Evolutionary conservation across 140 eudicot genomes (phyloP).

Genomic region (Erigeron philadelphicus): DNA sequence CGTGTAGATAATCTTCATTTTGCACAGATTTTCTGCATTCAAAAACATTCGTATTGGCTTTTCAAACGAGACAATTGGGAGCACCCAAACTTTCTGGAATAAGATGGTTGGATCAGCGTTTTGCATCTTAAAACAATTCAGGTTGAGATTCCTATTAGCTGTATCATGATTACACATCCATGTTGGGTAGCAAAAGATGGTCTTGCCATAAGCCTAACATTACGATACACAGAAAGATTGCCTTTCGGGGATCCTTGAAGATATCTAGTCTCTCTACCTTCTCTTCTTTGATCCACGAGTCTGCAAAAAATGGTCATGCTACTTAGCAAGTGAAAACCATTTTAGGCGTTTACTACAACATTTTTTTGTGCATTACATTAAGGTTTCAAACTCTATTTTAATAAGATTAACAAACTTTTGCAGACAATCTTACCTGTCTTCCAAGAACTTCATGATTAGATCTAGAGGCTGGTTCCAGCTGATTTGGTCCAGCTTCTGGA

Average conservation of each 20-base stretch:
- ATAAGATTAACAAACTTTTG: neutral
- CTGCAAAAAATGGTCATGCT: slow-evolving; percentile 22
- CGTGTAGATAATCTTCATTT: neutral
- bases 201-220: slow-evolving; percentile 13
- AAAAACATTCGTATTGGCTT: neutral
- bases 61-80: neutral
- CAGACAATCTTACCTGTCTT: slow-evolving; percentile 21
- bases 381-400: too few species aligned
- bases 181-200: neutral
- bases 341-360: neutral
- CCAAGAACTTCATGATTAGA: slow-evolving; percentile 26
- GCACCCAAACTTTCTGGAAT: neutral
- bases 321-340: slow-evolving; percentile 17
- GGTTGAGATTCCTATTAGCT: neutral
- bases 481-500: slow-evolving; percentile 29
- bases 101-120: neutral
- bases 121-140: neutral
- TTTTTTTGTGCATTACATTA: too few species aligned
- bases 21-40: neutral
- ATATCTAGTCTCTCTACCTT: slow-evolving; percentile 20
- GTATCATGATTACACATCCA: neutral
- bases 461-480: slow-evolving; percentile 17
- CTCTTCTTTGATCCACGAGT: slow-evolving; percentile 36
- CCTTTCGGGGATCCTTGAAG: slow-evolving; percentile 7
- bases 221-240: slow-evolving; percentile 16